Base-by-base conservation (phyloP, 1,284 basidiomycete genomes). In the Rhodotorula glutinis region DNA sequence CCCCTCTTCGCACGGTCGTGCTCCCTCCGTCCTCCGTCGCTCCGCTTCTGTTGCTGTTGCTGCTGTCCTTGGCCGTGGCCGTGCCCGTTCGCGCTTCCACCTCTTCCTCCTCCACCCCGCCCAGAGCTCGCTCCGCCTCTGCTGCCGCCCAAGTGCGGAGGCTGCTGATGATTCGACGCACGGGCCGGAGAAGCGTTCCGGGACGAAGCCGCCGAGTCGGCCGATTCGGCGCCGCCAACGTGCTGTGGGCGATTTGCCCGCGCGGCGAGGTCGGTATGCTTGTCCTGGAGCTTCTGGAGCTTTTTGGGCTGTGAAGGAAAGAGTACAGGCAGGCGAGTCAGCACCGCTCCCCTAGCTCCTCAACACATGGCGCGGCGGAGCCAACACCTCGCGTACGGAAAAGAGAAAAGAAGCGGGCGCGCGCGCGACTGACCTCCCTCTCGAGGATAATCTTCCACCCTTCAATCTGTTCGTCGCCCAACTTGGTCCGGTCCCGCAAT, bases 401-500 rank as follows among this genome's bases (percentile, higher is more conserved):
- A 38, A 67, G 47, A 55, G 30, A 27, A 55, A 59, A 25, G 61
- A 58, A 57, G 27, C 27, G 41, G 25, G n/a, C n/a, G n/a, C n/a
- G n/a, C n/a, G n/a, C 33, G 2, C 2, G 44, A 81, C 87, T 73
- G 76, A 92, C 91, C 74, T 91, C 87, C 74, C 87, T 81, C 66
- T 94, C 91, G 60, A 94, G 79, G 88, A 93, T 91, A 63, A 89
- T 86, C 65, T 78, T 83, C 91, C 91, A 94, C 0, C 91, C 91
- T 78, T 94, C 91, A 40, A 93, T 86, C 76, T 92, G 90, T 71
- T 88, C 87, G 76, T 94, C 87, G 21, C 75, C 79, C 85, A 86
- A 87, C 5, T 87, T 86, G 47, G 89, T 91, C 71, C 84, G 82
- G 27, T 83, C 81, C 73, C 83, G 85, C 66, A 94, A 80, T 59